A percentile compares a stretch with the other conserved stretches of the same genome.
Conservation (phyloP, 1,284 basidiomycete species). For the Boletellus deceptivus region DNA sequence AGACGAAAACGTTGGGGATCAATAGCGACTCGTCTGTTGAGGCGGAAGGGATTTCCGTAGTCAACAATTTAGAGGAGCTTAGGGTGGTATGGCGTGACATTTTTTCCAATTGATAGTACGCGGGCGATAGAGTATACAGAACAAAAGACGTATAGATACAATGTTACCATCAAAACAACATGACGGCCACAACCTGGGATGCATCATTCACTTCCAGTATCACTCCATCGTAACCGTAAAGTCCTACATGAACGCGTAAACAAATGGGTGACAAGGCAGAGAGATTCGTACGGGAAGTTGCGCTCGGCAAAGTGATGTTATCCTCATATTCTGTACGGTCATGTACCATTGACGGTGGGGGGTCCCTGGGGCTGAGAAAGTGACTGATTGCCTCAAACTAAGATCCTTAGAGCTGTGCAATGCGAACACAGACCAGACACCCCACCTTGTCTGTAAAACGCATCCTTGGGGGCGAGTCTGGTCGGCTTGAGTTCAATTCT, state of each 20-base stretch:
- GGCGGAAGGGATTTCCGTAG: conserved; percentile 44
- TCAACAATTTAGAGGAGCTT: conserved; percentile 60
- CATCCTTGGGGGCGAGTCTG: conserved; percentile 67
- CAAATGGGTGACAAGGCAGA: conserved; percentile 14
- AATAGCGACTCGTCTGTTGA: conserved; percentile 38
- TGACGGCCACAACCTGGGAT: conserved; percentile 73
- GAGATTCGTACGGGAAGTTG: conserved; percentile 63
- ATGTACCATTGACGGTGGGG: conserved; percentile 80
- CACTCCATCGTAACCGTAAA: conserved; percentile 80
- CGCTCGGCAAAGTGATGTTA: conserved; percentile 63
- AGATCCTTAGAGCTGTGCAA: neutral
- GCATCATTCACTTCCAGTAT: conserved; percentile 78
- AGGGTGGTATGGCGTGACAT: conserved; percentile 69
- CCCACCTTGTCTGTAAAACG: conserved; percentile 65
- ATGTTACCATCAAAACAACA: conserved; percentile 51
- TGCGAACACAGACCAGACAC: neutral
- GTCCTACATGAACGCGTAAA: conserved; percentile 39
- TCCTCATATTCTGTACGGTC: conserved; percentile 83
- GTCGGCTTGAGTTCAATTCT: conserved; percentile 3
- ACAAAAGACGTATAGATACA: neutral
- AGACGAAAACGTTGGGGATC: conserved; percentile 48
- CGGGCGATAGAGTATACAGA: neutral
- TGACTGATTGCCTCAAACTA: conserved; percentile 75
- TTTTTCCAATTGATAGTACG: conserved; percentile 38
- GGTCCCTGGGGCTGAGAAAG: conserved; percentile 66